Evolutionary conservation across 2,329 filamentous ascomycete species (phyloP).

Genomic region (Penicillium sp.): DNA sequence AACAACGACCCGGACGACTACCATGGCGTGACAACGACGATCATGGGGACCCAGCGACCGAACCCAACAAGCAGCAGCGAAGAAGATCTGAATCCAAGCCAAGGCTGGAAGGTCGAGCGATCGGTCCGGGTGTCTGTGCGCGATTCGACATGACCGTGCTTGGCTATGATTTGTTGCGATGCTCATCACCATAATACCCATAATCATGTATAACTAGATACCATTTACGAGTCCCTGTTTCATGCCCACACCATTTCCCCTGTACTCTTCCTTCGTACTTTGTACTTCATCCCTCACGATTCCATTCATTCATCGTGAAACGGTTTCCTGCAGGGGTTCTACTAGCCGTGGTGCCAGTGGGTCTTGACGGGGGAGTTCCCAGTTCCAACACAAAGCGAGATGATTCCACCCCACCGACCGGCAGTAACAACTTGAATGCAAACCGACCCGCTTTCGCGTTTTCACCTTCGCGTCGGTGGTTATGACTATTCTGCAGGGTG

Average conservation of each 20-base stretch:
- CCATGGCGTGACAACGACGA: slow-evolving; percentile 29
- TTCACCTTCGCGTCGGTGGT: too few relatives aligned
- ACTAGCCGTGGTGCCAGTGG: neutral
- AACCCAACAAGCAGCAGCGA: slow-evolving; percentile 22
- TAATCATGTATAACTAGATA: neutral
- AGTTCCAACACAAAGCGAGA: too few relatives aligned
- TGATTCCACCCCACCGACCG: too few relatives aligned
- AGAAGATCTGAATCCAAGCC: slow-evolving; percentile 24
- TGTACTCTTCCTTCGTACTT: neutral
- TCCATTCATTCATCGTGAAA: neutral
- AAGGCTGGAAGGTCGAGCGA: slow-evolving; percentile 26
- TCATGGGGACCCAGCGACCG: slow-evolving; percentile 21
- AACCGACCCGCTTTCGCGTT: too few relatives aligned
- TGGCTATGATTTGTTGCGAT: neutral
- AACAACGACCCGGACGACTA: slow-evolving; percentile 25
- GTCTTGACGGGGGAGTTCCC: neutral
- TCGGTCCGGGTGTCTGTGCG: slow-evolving; percentile 27
- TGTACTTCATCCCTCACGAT: neutral
- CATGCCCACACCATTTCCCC: neutral
- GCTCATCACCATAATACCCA: neutral
- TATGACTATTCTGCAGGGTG: too few relatives aligned
- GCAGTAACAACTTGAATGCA: too few relatives aligned
- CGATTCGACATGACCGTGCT: slow-evolving; percentile 5
- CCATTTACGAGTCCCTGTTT: neutral
- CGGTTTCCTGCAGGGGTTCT: neutral